phyloP scores from a whole-genome alignment of 2,329 filamentous ascomycete species.

The Cladorrhinum sp. region DNA sequence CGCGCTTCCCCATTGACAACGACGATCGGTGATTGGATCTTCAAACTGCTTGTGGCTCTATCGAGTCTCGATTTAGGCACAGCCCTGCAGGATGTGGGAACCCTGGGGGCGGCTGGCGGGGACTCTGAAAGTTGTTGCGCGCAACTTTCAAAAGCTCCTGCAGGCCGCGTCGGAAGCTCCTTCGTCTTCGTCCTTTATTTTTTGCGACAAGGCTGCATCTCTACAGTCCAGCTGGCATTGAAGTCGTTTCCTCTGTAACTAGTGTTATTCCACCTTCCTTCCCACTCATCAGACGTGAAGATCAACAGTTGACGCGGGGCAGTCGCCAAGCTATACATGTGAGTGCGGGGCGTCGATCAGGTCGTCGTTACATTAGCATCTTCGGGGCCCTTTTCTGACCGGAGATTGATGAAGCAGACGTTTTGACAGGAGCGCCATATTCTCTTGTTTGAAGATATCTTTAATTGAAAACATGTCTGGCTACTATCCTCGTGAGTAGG shows the following conservation, averaged over 20 bases:
- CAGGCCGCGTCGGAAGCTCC: background rate
- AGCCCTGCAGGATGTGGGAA: constrained; percentile 3
- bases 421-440: background rate
- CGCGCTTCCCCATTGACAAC: constrained; percentile 16
- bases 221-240: background rate
- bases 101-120: constrained; percentile 5
- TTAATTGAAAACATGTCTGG: constrained; percentile 20
- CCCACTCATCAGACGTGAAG: background rate
- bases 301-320: constrained; percentile 4
- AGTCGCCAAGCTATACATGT: constrained; percentile 1
- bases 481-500: constrained; percentile 29
- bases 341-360: constrained; percentile 18
- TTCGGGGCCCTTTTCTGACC: too few relatives aligned
- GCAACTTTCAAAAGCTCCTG: constrained; percentile 16
- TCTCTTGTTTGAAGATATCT: background rate
- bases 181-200: background rate
- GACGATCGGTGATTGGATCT: constrained; percentile 18
- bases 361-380: background rate
- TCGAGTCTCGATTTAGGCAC: constrained; percentile 24
- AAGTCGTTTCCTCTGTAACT: background rate
- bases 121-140: background rate
- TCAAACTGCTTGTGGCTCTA: constrained; percentile 1
- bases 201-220: background rate
- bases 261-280: background rate
- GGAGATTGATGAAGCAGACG: background rate